Conservation (phyloP, 345 rosid genomes). For the Heritiera littoralis region DNA sequence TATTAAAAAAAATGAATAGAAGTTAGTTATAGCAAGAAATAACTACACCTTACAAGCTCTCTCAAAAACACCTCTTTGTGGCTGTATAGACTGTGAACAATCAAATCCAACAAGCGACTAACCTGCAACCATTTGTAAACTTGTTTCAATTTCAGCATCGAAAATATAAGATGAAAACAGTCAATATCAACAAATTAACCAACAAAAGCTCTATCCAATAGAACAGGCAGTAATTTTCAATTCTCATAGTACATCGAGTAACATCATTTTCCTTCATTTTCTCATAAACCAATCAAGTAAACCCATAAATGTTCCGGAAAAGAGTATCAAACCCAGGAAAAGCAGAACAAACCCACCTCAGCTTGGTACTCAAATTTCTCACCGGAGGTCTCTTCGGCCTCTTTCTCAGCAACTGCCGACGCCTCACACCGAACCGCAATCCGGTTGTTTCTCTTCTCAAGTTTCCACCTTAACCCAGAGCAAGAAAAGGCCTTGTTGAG, state of each 20-base stretch:
- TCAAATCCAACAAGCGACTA: slow-evolving; percentile 77
- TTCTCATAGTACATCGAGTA: neutral
- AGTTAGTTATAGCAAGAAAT: neutral
- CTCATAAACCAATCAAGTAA: slow-evolving; percentile 7
- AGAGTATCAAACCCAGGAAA: slow-evolving; percentile 5
- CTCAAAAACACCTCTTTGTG: slow-evolving; percentile 87
- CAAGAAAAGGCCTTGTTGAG: slow-evolving; percentile 48
- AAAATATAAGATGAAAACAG: neutral
- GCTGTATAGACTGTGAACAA: slow-evolving; percentile 79
- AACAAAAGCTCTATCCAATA: slow-evolving; percentile 3
- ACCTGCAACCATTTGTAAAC: slow-evolving; percentile 55
- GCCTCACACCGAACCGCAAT: slow-evolving; percentile 66
- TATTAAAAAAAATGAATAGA: neutral
- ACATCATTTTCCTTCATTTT: neutral
- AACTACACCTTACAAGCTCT: slow-evolving; percentile 80
- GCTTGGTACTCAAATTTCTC: slow-evolving; percentile 99
- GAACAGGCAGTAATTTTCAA: neutral
- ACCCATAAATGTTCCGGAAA: neutral
- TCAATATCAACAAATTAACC: slow-evolving; percentile 1
- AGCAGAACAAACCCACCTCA: slow-evolving; percentile 60
- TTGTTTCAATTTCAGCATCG: neutral
- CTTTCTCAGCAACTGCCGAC: slow-evolving; percentile 77
- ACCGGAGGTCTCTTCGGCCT: slow-evolving; percentile 68
- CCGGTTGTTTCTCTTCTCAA: slow-evolving; percentile 50
- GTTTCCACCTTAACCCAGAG: slow-evolving; percentile 58